Evolutionary conservation across 805 yeast species (phyloP).

Genomic region (Candida loeiensis): DNA sequence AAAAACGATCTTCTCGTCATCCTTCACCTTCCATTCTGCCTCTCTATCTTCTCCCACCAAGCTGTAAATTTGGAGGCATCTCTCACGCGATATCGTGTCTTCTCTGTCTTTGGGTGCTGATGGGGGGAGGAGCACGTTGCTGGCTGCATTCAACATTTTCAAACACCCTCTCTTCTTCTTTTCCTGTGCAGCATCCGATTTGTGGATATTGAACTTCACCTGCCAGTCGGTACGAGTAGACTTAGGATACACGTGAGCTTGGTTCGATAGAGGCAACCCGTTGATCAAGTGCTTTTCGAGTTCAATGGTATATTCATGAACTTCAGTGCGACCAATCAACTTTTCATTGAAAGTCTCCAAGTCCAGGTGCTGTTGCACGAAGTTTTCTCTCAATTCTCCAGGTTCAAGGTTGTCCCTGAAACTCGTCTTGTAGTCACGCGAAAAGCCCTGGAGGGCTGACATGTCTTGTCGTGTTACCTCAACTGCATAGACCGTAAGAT

Average conservation of each 20-base stretch:
- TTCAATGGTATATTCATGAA: constrained; percentile 22
- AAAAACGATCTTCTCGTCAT: constrained; percentile 3
- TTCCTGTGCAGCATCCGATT: constrained; percentile 2
- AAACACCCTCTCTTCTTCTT: constrained; percentile 8
- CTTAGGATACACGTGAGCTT: constrained; percentile 23
- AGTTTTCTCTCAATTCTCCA: constrained; percentile 21
- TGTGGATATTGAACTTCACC: constrained; percentile 17
- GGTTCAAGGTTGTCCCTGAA: constrained; percentile 24
- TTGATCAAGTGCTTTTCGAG: constrained; percentile 19
- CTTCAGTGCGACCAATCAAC: constrained; percentile 15
- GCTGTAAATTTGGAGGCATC: constrained; percentile 2
- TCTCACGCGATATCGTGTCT: background rate
- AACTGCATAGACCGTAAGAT: constrained; percentile 27
- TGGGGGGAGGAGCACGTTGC: background rate
- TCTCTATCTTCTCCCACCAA: constrained; percentile 8
- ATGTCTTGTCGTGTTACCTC: constrained; percentile 24
- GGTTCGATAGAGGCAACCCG: constrained; percentile 12
- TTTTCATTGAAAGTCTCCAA: constrained; percentile 24
- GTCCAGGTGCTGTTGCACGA: constrained; percentile 22
- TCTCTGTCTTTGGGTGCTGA: background rate
- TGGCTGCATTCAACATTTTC: constrained; percentile 7
- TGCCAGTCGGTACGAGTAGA: constrained; percentile 20
- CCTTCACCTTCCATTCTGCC: constrained; percentile 8
- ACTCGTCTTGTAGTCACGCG: constrained; percentile 27
- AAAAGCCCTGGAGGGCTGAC: constrained; percentile 22